Evolutionary conservation across 116 monocot species (phyloP), one percentile per base, ranked within the genome.

Genomic region (Papilionanthe hybrid): DNA sequence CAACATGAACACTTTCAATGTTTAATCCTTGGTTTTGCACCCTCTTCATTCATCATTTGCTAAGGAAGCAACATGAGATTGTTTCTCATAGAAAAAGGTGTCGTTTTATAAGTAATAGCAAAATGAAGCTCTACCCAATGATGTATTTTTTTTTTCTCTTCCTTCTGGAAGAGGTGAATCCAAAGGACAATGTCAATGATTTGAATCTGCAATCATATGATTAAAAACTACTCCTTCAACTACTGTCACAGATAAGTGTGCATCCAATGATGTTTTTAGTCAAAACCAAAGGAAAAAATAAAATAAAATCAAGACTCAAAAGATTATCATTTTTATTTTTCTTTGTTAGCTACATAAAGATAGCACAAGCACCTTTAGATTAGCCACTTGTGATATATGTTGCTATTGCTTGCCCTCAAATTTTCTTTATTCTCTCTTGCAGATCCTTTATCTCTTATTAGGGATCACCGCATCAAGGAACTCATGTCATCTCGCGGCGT

Each of bases 401-500:
- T n/a, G 6, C 19, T 71, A 37, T 44, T 67, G 30, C 37, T 47
- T 49, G 28, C 44, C 20, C 30, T 75, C 41, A 83, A 50, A 28
- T n/a, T 28, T 76, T 3, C 27, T 55, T 68, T 7, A 0, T 78
- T 78, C 81, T 58, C 45, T 78, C 78, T 45, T 88, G 48, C 83
- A 98, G 98, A 98, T 88, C 98, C 94, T n/a, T 72, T 98, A 42
- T 98, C 98, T 76, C 91, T 98, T 75, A 92, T 91, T 42, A 86
- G 98, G 77, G 98, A 98, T 78, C 94, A 93, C 83, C 86, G 79
- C 7, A 25, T 98, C 79, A 94, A 98, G 86, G 93, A 92, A 65
- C 78, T 85, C 75, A 50, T 98, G 19, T 85, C 75, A 42, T 79
- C 83, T 27, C 78, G 79, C 82, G 98, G 92, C 22, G 81, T 98